These are phyloP conservation scores for Paraphoma sp. DNA, from an alignment of 2,329 filamentous ascomycete genomes.

Conservation along the genomic window DNA sequence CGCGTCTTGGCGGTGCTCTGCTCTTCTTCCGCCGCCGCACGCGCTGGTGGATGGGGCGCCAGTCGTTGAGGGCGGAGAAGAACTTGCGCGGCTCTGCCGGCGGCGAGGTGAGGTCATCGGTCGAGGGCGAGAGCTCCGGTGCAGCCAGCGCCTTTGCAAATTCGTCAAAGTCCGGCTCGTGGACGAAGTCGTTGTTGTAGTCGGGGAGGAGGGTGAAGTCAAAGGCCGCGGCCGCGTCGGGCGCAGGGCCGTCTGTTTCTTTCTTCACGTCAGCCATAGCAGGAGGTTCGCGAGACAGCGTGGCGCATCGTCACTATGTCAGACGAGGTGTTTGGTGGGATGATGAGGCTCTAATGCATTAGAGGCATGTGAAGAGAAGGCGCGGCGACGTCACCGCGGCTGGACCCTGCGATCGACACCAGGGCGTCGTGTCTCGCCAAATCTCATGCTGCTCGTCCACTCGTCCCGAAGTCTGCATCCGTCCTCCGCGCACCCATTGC, in stretches of 20 bases:
- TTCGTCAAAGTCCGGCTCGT: conserved; percentile 72
- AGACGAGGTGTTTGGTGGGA: conserved; percentile 2
- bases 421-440: not conserved
- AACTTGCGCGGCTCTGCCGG: conserved; percentile 60
- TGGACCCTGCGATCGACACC: conserved; percentile 1
- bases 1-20: conserved; percentile 51
- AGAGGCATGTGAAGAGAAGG: not conserved
- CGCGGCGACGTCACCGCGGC: conserved; percentile 1
- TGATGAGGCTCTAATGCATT: conserved; percentile 5
- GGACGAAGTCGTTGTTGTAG: conserved; percentile 77
- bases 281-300: not conserved
- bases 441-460: not conserved
- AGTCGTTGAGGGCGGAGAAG: conserved; percentile 93
- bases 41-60: conserved; percentile 84
- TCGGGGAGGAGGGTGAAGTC: conserved; percentile 78
- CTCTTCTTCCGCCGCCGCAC: conserved; percentile 57
- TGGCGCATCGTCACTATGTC: conserved; percentile 24
- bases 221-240: conserved; percentile 69
- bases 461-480: too few relatives aligned
- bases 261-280: conserved; percentile 54
- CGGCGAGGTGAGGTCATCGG: conserved; percentile 59
- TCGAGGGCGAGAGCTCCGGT: conserved; percentile 74
- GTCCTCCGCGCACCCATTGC: too few relatives aligned
- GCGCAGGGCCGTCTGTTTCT: conserved; percentile 62
- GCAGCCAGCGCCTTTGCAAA: conserved; percentile 85